Percentiles rank a stretch among this genome's conserved stretches.
Evolutionary conservation across 768 basidiomycete species (phyloP).

Genomic region (Fistulinella prunicolor): DNA sequence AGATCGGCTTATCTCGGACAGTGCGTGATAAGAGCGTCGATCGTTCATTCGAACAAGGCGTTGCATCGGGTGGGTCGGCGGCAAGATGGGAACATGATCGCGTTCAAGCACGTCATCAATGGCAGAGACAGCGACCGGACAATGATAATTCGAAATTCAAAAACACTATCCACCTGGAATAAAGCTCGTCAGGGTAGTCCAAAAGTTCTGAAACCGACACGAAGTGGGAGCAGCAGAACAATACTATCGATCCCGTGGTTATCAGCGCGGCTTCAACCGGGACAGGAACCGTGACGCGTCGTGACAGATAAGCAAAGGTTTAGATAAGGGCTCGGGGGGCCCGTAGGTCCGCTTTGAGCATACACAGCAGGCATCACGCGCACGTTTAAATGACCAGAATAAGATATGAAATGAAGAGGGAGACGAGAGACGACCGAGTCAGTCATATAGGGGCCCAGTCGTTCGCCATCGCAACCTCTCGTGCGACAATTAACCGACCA

Average conservation of each 20-base stretch:
- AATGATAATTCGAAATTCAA: not conserved
- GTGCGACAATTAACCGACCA: constrained; percentile 21
- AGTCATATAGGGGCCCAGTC: constrained; percentile 9
- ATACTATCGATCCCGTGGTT: too few species aligned
- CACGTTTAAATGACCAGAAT: not conserved
- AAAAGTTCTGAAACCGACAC: not conserved
- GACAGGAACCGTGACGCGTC: too few species aligned
- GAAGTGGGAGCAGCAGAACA: too few species aligned
- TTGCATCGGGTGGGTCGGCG: not conserved
- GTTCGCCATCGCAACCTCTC: constrained; percentile 14
- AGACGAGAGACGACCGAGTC: constrained; percentile 7
- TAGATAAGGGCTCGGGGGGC: too few species aligned
- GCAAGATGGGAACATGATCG: not conserved
- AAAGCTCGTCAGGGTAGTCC: too few species aligned
- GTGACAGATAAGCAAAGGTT: too few species aligned
- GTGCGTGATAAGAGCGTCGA: too few species aligned
- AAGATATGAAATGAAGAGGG: not conserved
- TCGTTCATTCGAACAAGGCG: too few species aligned
- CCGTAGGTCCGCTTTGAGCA: not conserved
- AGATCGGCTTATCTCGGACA: too few species aligned
- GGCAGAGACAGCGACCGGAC: not conserved
- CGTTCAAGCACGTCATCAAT: not conserved
- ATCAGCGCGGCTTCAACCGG: too few species aligned
- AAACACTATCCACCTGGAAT: too few species aligned
- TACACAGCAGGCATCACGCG: not conserved